Evolutionary conservation across 257 asterid genomes (phyloP), one percentile per base, ranked within the genome.

Genomic region (Przewalskia tangutica): DNA sequence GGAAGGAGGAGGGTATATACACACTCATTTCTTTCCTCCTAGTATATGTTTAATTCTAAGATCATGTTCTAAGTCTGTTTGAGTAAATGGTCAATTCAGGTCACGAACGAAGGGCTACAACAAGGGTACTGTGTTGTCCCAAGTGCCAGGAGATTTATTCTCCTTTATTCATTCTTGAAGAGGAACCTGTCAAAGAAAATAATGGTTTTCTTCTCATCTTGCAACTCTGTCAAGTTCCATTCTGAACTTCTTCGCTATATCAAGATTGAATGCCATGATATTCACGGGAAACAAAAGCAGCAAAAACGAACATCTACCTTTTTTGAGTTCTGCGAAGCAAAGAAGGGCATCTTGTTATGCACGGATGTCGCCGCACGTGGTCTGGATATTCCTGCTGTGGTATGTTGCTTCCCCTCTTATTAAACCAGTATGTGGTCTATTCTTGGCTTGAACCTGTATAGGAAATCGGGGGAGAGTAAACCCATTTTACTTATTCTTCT

Each of bases 321-420:
- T 87, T 89, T 90, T 42, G 93, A 92, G n/a, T 96, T 93, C 85
- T 92, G 97, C 88, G 89, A 91, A 84, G 95, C 97, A 17, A 91
- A 93, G 82, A 93, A 89, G 87, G 99, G 99, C 71, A 90, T 96
- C 80, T 84, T 94, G 81, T 88, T 96, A 81, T 94, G 99, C 83
- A 96, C 99, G 0, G 98, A 96, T 81, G 98, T 96, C 8, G 99
- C 98, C 23, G 98, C 99, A 73, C 98, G 99, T 84, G 99, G 99
- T 80, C 97, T 96, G 82, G 98, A 96, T 89, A 94, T 96, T 87
- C 99, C 98, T 77, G 87, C 92, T 76, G 98, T 96, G 98, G 99
- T 96, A 94, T 83, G 89, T 62, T 85, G 38, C 76, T 71, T 83
- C 71, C 53, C 84, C 71, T 77, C 46, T 73, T 48, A 73, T 51